These are phyloP conservation scores for Fusarium nodosum DNA, from an alignment of 2,329 filamentous ascomycete species.

Conservation along the genomic window DNA sequence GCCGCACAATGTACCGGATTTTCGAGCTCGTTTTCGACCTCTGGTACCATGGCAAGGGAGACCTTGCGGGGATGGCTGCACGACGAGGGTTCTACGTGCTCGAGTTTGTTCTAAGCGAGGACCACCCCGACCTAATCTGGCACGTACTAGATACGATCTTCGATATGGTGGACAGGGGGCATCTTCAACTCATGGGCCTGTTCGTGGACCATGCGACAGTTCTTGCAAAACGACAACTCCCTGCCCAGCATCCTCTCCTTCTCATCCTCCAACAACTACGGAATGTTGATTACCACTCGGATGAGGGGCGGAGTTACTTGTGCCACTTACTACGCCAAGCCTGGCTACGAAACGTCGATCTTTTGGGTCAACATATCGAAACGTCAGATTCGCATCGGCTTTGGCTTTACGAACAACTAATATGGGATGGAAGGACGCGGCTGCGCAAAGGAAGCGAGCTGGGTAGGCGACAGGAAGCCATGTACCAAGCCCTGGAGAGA, in stretches of 20 bases:
- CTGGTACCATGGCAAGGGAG: conserved; percentile 54
- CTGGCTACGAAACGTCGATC: conserved; percentile 56
- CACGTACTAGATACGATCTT: conserved; percentile 57
- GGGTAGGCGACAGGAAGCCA: conserved; percentile 47
- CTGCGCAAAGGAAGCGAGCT: conserved; percentile 53
- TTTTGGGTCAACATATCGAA: conserved; percentile 52
- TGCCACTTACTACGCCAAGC: conserved; percentile 55
- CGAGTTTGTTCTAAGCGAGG: conserved; percentile 55
- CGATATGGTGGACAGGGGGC: conserved; percentile 55
- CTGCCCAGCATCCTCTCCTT: conserved; percentile 53
- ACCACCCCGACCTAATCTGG: conserved; percentile 57
- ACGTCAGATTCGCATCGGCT: conserved; percentile 50
- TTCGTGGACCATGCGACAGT: conserved; percentile 54
- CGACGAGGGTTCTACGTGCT: conserved; percentile 54
- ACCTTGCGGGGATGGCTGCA: conserved; percentile 56
- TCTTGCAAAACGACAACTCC: conserved; percentile 50
- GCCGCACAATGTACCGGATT: conserved; percentile 58
- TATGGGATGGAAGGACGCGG: conserved; percentile 56
- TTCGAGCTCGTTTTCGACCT: conserved; percentile 57
- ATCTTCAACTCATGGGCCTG: conserved; percentile 53
- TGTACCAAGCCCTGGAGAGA: conserved; percentile 51
- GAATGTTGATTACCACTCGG: conserved; percentile 52
- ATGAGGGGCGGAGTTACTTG: conserved; percentile 51
- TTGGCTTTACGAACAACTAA: conserved; percentile 58
- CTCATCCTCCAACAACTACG: conserved; percentile 52